A percentile compares a stretch with the other conserved stretches of the same genome.
phyloP scores from a whole-genome alignment of 23 red algal species.

The Pyropia haitanensis region DNA sequence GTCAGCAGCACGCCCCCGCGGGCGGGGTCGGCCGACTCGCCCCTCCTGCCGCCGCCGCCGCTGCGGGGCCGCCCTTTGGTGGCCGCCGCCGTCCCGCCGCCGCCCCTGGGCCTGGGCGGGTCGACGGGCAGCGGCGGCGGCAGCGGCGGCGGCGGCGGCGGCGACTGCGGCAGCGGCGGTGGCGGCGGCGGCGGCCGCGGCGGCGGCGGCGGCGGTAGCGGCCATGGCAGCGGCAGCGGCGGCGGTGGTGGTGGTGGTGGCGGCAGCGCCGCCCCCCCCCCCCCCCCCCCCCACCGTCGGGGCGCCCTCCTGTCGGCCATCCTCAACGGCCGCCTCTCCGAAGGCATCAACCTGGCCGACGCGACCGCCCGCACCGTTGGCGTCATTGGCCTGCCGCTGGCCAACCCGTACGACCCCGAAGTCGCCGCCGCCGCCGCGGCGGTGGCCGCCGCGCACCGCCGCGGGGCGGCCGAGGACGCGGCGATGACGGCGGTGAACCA shows the following conservation, averaged over 20 bases:
- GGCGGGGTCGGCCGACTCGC: not conserved
- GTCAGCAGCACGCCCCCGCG: slow-evolving; percentile 2
- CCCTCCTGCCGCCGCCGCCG: not conserved
- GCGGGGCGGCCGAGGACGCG: slow-evolving; percentile 54
- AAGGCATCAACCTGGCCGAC: slow-evolving; percentile 99
- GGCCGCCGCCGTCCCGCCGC: not conserved
- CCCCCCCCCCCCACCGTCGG: not conserved
- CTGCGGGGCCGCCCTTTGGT: too few relatives aligned
- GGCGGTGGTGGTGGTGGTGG: too few relatives aligned
- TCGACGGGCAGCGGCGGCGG: not conserved
- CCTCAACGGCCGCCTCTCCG: slow-evolving; percentile 80
- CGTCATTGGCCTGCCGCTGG: slow-evolving; percentile 86
- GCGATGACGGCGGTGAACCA: slow-evolving; percentile 96
- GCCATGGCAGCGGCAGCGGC: not conserved
- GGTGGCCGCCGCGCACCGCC: slow-evolving; percentile 9
- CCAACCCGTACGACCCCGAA: slow-evolving; percentile 53
- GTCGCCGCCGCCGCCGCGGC: slow-evolving; percentile 21
- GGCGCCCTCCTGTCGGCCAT: slow-evolving; percentile 76
- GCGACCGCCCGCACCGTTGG: slow-evolving; percentile 70
- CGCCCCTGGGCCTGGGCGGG: not conserved
- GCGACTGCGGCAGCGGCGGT: not conserved
- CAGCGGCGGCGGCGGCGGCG: too few relatives aligned
- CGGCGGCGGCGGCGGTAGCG: not conserved
- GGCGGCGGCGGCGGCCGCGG: not conserved
- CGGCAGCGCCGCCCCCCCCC: too few relatives aligned